Base-by-base conservation (phyloP, 495 filamentous ascomycete species). In the Jackrogersella multiformis region DNA sequence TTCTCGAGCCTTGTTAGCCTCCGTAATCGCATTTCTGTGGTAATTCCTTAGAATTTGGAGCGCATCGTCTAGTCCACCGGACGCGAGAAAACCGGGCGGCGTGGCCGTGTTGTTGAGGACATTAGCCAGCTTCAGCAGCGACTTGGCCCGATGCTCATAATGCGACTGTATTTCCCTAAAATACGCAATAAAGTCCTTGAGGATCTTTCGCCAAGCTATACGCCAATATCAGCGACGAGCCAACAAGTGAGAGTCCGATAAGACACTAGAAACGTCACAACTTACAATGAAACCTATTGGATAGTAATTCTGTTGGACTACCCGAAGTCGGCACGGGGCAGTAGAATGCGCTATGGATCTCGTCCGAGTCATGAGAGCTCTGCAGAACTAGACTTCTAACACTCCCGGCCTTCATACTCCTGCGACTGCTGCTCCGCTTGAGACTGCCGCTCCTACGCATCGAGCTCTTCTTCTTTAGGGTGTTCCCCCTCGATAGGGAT, bases 181-280 rank as follows among this genome's bases (percentile, higher is more conserved):
- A 76, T 97, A 99, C 26, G 91, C 82, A 65, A 97, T 97, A 36
- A 97, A 82, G 70, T 97, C 94, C 76, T 99, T 99, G 28, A 99
- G 84, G 10, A 97, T 84, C 82, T 96, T 97, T 35, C 95, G 86
- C 95, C 95, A 99, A 52, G 92, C 95, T 97, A 65, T 18, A 46
- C 42, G 30, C 16, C n/a, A 12, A 16, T 23, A 36, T 69, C 30
- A 69, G 39, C 13, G 21, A 42, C 1, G 18, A 42, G 36, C 0
- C 10, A 4, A 56, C 41, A 52, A 15, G 7, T 34, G 23, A 15
- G 16, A 56, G 5, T 34, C 1, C 35, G 15, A 32, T 64, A 53
- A n/a, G 42, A 23, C 49, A 20, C 28, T 13, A 36, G 13, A 34
- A n/a, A 48, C 28, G 15, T 57, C 23, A n/a, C 16, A 44, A 78